A percentile compares a stretch with the other conserved stretches of the same genome.
These are phyloP conservation scores for Knoxia roxburghii DNA, from an alignment of 257 asterid species.

Conservation along the genomic window DNA sequence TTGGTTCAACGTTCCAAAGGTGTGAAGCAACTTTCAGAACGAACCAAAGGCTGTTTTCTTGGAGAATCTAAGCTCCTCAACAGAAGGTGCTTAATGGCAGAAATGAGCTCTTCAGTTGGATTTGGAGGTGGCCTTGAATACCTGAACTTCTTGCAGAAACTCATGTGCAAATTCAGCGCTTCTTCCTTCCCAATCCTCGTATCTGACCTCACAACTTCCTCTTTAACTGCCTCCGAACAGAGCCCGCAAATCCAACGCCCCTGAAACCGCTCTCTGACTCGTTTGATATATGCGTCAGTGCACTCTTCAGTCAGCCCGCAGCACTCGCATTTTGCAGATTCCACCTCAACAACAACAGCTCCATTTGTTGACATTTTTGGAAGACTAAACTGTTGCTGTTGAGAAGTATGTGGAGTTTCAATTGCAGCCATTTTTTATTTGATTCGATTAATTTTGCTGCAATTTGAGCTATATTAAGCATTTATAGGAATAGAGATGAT, in stretches of 20 bases:
- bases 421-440: slow-evolving; percentile 8
- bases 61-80: slow-evolving; percentile 72
- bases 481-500: not conserved
- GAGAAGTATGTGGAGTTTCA: too few relatives aligned
- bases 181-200: slow-evolving; percentile 50
- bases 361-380: slow-evolving; percentile 9
- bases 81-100: slow-evolving; percentile 67
- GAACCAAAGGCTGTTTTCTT: slow-evolving; percentile 36
- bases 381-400: not conserved
- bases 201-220: slow-evolving; percentile 52
- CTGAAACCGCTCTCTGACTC: slow-evolving; percentile 49
- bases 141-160: slow-evolving; percentile 58
- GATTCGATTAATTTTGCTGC: too few relatives aligned
- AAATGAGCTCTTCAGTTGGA: slow-evolving; percentile 50
- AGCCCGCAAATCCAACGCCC: slow-evolving; percentile 93
- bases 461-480: too few relatives aligned
- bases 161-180: slow-evolving; percentile 68
- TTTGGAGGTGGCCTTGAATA: slow-evolving; percentile 47
- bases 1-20: slow-evolving; percentile 30
- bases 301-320: slow-evolving; percentile 87
- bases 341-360: slow-evolving; percentile 20
- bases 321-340: slow-evolving; percentile 60
- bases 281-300: slow-evolving; percentile 53
- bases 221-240: slow-evolving; percentile 80
- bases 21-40: slow-evolving; percentile 44